Evolutionary conservation across 352 stramenopile genomes (phyloP).

Genomic region (Pythium angustatum): DNA sequence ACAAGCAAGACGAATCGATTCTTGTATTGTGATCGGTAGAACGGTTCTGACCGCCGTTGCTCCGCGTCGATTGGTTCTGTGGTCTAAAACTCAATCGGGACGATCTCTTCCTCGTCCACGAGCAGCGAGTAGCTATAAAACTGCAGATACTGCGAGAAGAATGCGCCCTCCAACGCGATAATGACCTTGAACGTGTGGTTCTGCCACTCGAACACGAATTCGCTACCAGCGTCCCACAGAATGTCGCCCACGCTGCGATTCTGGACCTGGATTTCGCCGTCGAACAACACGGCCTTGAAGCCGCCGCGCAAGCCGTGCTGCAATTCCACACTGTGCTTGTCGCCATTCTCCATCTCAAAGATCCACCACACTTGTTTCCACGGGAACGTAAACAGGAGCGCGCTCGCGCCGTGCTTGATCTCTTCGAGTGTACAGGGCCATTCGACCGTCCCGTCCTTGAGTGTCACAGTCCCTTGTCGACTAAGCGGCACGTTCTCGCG

Average conservation of each 20-base stretch:
- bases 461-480: constrained; percentile 45
- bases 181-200: constrained; percentile 75
- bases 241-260: constrained; percentile 71
- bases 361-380: constrained; percentile 90
- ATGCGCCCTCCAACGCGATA: constrained; percentile 76
- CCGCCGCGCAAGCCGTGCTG: constrained; percentile 77
- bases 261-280: constrained; percentile 66
- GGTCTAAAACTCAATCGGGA: constrained; percentile 39
- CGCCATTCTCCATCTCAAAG: constrained; percentile 55
- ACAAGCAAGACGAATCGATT: too few species aligned
- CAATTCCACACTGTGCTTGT: constrained; percentile 71
- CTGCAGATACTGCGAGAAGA: constrained; percentile 85
- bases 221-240: constrained; percentile 77
- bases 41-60: too few species aligned
- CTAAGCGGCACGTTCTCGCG: constrained; percentile 68
- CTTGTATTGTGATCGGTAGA: too few species aligned
- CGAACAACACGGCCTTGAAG: constrained; percentile 71
- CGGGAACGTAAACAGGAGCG: constrained; percentile 80
- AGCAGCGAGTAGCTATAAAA: constrained; percentile 84
- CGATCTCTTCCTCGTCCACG: constrained; percentile 75
- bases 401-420: constrained; percentile 80
- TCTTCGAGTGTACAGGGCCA: constrained; percentile 77
- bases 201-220: constrained; percentile 68
- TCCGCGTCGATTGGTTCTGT: too few species aligned
- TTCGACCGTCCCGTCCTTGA: constrained; percentile 49